Evolutionary conservation across 2,329 filamentous ascomycete species (phyloP).

Genomic region (Cladosporium oxysporum): DNA sequence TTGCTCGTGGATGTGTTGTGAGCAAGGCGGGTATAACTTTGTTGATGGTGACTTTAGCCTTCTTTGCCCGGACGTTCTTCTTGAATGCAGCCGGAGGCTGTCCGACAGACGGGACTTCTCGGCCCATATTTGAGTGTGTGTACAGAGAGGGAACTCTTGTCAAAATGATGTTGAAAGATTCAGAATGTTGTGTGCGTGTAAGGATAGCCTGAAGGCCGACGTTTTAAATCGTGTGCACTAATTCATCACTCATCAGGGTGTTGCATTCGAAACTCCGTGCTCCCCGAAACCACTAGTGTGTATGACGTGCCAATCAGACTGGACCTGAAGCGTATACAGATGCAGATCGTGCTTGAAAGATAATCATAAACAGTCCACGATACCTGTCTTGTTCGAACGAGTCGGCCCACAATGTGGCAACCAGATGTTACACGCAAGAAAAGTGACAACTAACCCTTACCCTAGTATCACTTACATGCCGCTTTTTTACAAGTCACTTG

Average conservation of each 20-base stretch:
- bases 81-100: constrained; percentile 27
- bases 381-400: not conserved
- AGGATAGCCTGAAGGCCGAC: not conserved
- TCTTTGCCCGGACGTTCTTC: constrained; percentile 31
- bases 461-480: not conserved
- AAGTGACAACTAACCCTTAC: not conserved
- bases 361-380: not conserved
- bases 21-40: constrained; percentile 60
- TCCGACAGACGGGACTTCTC: constrained; percentile 25
- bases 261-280: not conserved
- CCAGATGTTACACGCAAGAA: not conserved
- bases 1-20: constrained; percentile 55
- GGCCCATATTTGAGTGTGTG: constrained; percentile 22
- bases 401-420: not conserved
- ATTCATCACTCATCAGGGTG: not conserved
- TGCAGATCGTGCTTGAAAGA: not conserved
- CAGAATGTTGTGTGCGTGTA: not conserved
- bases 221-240: not conserved
- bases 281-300: not conserved
- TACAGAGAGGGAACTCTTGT: not conserved
- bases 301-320: not conserved
- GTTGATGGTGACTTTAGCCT: constrained; percentile 58
- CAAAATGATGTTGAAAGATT: not conserved
- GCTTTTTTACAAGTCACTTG: not conserved
- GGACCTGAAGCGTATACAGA: not conserved